phyloP scores from a whole-genome alignment of 768 basidiomycete genomes.

The Podaxis rugospora region DNA sequence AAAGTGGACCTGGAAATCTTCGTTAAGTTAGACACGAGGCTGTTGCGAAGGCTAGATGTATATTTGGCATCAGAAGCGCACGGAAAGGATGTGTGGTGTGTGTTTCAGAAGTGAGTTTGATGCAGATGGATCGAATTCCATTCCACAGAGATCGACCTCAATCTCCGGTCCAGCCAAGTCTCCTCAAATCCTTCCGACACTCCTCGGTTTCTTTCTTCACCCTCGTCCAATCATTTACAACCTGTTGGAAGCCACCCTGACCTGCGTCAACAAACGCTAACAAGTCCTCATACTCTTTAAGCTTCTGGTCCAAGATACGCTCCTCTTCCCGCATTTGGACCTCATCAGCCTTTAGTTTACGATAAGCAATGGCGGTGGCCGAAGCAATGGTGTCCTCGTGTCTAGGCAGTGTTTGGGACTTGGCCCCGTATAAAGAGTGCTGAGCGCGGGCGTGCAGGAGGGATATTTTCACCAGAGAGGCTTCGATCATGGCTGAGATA shows the following conservation, averaged over 20 bases:
- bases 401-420: constrained; percentile 16
- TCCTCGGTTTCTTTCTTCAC: constrained; percentile 47
- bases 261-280: constrained; percentile 38
- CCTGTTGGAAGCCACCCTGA: constrained; percentile 36
- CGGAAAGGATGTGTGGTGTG: too few relatives aligned
- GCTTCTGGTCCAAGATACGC: constrained; percentile 29
- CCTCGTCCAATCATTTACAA: constrained; percentile 43
- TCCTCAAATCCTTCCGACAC: constrained; percentile 41
- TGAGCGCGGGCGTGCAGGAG: constrained; percentile 37
- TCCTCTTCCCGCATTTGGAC: constrained; percentile 32
- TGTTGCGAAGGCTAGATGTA: too few relatives aligned
- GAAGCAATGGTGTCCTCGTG: constrained; percentile 22
- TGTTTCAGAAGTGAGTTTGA: too few relatives aligned
- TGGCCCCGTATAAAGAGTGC: constrained; percentile 34
- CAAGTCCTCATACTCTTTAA: constrained; percentile 38
- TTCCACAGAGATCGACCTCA: neutral
- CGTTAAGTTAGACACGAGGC: too few relatives aligned
- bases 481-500: constrained; percentile 40
- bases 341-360: constrained; percentile 30
- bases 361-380: constrained; percentile 29
- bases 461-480: constrained; percentile 43
- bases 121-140: neutral
- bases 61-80: too few relatives aligned
- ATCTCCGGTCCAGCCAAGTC: constrained; percentile 48
- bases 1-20: too few relatives aligned